Conservation (phyloP, 352 stramenopile species). For the Aphanomyces stellatus region DNA sequence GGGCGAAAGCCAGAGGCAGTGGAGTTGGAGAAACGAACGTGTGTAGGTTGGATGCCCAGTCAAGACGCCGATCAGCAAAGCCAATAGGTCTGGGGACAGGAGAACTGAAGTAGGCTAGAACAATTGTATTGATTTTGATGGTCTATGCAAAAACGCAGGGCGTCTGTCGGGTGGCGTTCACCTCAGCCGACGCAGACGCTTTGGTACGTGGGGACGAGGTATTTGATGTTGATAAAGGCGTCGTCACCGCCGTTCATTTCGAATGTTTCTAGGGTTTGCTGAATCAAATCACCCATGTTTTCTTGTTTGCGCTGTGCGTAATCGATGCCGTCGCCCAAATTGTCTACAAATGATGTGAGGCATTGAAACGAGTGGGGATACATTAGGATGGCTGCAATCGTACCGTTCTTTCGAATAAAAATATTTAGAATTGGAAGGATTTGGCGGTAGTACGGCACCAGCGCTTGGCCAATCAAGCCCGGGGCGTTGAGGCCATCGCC, state of each 20-base stretch:
- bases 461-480: conserved; percentile 90
- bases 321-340: conserved; percentile 94
- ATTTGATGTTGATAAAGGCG: conserved; percentile 99
- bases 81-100: too few relatives aligned
- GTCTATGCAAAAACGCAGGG: too few relatives aligned
- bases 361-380: background rate
- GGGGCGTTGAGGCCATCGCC: conserved; percentile 46
- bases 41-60: too few relatives aligned
- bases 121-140: too few relatives aligned
- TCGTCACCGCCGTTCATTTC: conserved; percentile 94
- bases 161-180: too few relatives aligned
- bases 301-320: conserved; percentile 93
- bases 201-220: conserved; percentile 95
- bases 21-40: too few relatives aligned
- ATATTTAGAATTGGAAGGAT: conserved; percentile 97
- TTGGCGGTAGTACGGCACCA: conserved; percentile 97
- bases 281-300: conserved; percentile 94
- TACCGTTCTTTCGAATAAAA: conserved; percentile 94
- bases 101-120: too few relatives aligned
- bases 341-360: conserved; percentile 49
- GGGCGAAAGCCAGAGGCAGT: too few relatives aligned
- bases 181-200: conserved; percentile 79
- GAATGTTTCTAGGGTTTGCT: conserved; percentile 95
- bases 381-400: too few relatives aligned
- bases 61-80: too few relatives aligned